Conservation (phyloP, 192 early-diverging fungal genomes). For the Phlyctochytrium arcticum region DNA sequence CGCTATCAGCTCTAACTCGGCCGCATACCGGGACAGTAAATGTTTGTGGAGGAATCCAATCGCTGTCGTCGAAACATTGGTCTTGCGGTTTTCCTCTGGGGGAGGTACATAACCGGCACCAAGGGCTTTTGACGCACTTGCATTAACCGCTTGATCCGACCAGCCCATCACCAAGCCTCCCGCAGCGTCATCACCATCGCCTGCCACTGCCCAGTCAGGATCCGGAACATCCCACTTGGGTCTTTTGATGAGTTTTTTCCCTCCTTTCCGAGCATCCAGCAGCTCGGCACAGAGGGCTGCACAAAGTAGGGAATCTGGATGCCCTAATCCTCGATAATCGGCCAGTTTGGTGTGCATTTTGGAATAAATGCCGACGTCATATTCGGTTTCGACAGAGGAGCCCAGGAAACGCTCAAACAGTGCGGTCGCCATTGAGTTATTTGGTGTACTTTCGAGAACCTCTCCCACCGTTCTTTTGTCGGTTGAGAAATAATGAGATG, state of each 20-base stretch:
- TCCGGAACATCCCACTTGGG: too few relatives aligned
- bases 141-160: too few relatives aligned
- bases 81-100: too few relatives aligned
- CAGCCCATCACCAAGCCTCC: too few relatives aligned
- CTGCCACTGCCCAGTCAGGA: too few relatives aligned
- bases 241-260: constrained; percentile 10
- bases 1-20: too few relatives aligned
- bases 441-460: not conserved
- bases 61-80: too few relatives aligned
- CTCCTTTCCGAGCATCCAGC: constrained; percentile 11
- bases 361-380: not conserved
- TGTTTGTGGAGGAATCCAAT: too few relatives aligned
- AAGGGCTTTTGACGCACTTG: too few relatives aligned
- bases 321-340: not conserved
- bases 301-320: not conserved
- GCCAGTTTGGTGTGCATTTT: not conserved
- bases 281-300: constrained; percentile 16
- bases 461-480: not conserved
- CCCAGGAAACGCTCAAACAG: not conserved
- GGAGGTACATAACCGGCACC: too few relatives aligned
- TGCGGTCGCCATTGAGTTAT: not conserved
- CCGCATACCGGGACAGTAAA: too few relatives aligned
- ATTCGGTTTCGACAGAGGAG: not conserved
- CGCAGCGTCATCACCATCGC: too few relatives aligned
- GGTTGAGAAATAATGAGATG: not conserved